Conservation (phyloP, 495 filamentous ascomycete genomes). For the Penicillium lagena region DNA sequence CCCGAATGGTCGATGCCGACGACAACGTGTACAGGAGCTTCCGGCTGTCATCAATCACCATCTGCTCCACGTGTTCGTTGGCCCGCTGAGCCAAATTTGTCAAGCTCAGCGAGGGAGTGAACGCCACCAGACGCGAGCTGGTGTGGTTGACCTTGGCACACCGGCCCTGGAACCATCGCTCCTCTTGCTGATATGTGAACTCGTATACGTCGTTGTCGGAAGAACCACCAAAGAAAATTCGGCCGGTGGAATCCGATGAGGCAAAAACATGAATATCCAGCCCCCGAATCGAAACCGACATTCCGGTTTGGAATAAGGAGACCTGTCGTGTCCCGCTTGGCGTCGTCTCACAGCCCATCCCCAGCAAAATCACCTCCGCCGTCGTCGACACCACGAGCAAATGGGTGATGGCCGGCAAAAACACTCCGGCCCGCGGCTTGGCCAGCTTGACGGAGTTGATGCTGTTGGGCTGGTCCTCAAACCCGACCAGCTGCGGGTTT, state of each 20-base stretch:
- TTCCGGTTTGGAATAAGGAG: conserved; percentile 73
- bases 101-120: conserved; percentile 55
- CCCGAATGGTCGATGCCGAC: conserved; percentile 73
- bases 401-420: conserved; percentile 75
- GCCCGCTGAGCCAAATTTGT: conserved; percentile 32
- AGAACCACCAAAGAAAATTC: conserved; percentile 86
- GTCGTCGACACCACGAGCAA: conserved; percentile 84
- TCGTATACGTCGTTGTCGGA: conserved; percentile 84
- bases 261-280: conserved; percentile 68
- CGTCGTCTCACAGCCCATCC: conserved; percentile 56
- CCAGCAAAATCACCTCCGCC: conserved; percentile 74
- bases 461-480: conserved; percentile 76
- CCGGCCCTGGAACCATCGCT: conserved; percentile 85
- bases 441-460: conserved; percentile 83
- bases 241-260: conserved; percentile 67
- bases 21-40: conserved; percentile 88
- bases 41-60: conserved; percentile 83
- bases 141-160: conserved; percentile 84
- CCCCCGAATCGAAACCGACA: conserved; percentile 67
- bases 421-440: conserved; percentile 71
- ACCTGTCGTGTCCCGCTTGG: conserved; percentile 63
- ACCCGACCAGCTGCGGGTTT: conserved; percentile 83
- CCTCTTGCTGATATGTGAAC: conserved; percentile 91
- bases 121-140: conserved; percentile 62
- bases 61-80: conserved; percentile 60